Evolutionary conservation across 1,139 yeast species (phyloP), one percentile per base, ranked within the genome.

Genomic region (Pichia sp.): DNA sequence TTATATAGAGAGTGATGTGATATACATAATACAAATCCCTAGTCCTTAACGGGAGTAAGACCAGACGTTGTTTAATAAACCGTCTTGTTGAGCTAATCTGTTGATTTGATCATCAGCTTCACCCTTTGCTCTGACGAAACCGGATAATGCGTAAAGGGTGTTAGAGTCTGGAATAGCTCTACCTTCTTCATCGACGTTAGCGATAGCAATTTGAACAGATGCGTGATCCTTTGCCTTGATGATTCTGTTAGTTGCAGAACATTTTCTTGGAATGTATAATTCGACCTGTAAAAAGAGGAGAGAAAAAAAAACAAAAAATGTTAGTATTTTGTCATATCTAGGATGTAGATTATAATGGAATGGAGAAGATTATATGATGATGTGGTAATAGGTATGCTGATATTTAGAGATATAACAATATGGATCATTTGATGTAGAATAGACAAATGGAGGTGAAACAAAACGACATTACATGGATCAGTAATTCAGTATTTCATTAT

Each of bases 191-290:
- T 91, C 96, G 65, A 82, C 87, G 69, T 80, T 78, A 62, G 85
- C 88, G 59, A 82, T 72, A 80, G 80, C 81, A 72, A 82, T 77
- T 71, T 91, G 98, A 63, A 93, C 97, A 57, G 97, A 86, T 62
- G 97, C 93, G 74, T 91, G 98, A 77, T 91, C 99, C 81, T 91
- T 89, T 68, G 98, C 93, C 81, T 87, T 88, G 82, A 91, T 89
- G 78, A 93, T 88, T 80, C 97, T 89, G 96, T 88, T 89, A 77
- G 98, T 88, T 69, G 98, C 99, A 76, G 97, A 91, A 81, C 99
- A 91, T 81, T 91, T 91, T 85, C 98, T 87, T 80, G 99, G 99
- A 76, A 91, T 95, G 95, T 91, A 91, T 76, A 91, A 89, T 82
- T 93, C 99, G 76, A 91, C 96, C 96, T 87, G 63, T 39, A 35